These are phyloP conservation scores for Clavariopsis aquatica DNA, from an alignment of 495 filamentous ascomycete genomes.

Conservation along the genomic window DNA sequence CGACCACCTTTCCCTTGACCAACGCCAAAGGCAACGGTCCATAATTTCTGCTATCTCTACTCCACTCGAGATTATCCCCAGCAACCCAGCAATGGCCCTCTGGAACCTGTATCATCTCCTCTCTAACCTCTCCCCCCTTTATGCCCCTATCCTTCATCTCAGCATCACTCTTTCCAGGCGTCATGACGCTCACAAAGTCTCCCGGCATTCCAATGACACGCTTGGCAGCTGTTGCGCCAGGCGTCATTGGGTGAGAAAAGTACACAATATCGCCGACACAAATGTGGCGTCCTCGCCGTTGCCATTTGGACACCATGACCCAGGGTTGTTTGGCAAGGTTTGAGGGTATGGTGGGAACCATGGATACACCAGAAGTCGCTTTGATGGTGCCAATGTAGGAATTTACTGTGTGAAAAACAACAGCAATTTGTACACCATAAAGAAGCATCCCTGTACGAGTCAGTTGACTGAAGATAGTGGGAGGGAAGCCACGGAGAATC, in stretches of 20 bases:
- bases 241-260: constrained; percentile 69
- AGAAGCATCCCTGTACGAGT: background rate
- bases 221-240: constrained; percentile 59
- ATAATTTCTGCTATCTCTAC: constrained; percentile 80
- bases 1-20: constrained; percentile 81
- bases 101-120: constrained; percentile 62
- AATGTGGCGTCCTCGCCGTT: constrained; percentile 68
- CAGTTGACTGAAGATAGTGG: too few species aligned
- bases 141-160: constrained; percentile 6
- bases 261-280: constrained; percentile 79
- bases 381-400: constrained; percentile 37
- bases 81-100: constrained; percentile 85
- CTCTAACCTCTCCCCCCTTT: constrained; percentile 53
- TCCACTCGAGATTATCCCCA: constrained; percentile 83
- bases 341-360: constrained; percentile 42
- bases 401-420: constrained; percentile 33
- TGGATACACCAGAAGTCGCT: constrained; percentile 36
- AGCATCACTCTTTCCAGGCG: constrained; percentile 46
- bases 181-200: constrained; percentile 80
- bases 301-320: constrained; percentile 55
- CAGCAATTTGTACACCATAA: constrained; percentile 15
- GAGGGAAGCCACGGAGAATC: too few species aligned
- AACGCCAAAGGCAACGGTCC: constrained; percentile 83
- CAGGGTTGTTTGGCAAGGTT: constrained; percentile 14
- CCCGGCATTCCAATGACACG: constrained; percentile 83